Percentiles rank a stretch among this genome's conserved stretches.
These are phyloP conservation scores for Rhododendron ovatum DNA, from an alignment of 148 eudicot genomes.

Conservation along the genomic window DNA sequence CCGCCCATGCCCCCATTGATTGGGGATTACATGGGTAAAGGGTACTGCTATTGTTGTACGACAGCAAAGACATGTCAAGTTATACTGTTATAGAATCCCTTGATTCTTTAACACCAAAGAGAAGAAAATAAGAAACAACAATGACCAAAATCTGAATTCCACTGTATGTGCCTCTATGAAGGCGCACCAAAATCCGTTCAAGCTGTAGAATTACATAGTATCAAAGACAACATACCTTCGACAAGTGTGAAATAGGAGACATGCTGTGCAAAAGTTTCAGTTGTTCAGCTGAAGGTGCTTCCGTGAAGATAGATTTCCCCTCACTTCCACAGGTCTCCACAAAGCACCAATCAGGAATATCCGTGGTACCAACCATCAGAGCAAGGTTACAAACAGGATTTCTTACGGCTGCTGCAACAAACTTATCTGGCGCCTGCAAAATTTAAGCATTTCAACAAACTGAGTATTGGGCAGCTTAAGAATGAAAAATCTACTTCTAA, in stretches of 20 bases:
- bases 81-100: not conserved
- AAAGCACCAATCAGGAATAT: slow-evolving; percentile 96
- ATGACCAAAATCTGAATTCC: not conserved
- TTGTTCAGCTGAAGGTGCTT: slow-evolving; percentile 69
- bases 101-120: not conserved
- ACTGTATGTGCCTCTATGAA: not conserved
- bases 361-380: slow-evolving; percentile 84
- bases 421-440: slow-evolving; percentile 84
- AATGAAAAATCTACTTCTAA: not conserved
- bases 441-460: slow-evolving; percentile 7
- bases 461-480: not conserved
- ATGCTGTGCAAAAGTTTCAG: slow-evolving; percentile 46
- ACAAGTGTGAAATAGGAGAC: slow-evolving; percentile 74
- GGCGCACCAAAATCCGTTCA: not conserved
- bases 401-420: slow-evolving; percentile 79
- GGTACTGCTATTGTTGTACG: not conserved
- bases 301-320: slow-evolving; percentile 49
- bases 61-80: not conserved
- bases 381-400: slow-evolving; percentile 90
- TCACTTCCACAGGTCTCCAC: slow-evolving; percentile 64
- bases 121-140: not conserved
- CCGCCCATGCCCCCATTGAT: not conserved
- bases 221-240: slow-evolving; percentile 53
- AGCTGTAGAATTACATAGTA: not conserved
- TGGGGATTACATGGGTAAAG: not conserved